Conservation (phyloP, 345 rosid species). For the Hibiscus mutabilis region DNA sequence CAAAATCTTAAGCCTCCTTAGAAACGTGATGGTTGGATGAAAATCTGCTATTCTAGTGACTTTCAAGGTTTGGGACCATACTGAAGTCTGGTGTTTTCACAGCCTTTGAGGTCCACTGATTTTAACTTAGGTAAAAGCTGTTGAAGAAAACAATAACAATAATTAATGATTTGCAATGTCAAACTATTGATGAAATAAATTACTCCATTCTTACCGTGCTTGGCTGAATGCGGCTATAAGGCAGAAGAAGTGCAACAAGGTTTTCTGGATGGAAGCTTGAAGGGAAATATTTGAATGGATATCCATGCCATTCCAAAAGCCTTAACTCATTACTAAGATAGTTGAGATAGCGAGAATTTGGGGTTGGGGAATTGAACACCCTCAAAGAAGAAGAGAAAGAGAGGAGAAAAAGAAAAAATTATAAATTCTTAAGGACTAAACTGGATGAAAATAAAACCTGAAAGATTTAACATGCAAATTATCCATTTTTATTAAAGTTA, state of each 20-base stretch:
- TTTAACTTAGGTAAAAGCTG: constrained; percentile 11
- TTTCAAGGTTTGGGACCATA: constrained; percentile 19
- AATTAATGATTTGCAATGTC: background rate
- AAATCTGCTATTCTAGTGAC: constrained; percentile 13
- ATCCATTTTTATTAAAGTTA: too few species aligned
- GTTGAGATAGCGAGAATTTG: background rate
- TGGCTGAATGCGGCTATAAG: constrained; percentile 23
- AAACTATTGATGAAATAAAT: background rate
- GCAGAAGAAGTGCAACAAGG: constrained; percentile 27
- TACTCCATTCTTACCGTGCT: too few species aligned
- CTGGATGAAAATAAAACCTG: too few species aligned
- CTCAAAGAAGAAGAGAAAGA: too few species aligned
- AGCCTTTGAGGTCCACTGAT: constrained; percentile 17
- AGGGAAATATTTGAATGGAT: constrained; percentile 18
- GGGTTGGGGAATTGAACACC: background rate
- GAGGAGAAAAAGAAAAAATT: too few species aligned
- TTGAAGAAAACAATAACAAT: background rate
- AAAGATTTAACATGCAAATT: too few species aligned
- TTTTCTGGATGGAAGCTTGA: constrained; percentile 18
- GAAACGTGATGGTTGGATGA: constrained; percentile 21
- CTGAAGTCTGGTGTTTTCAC: constrained; percentile 21
- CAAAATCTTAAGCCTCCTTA: constrained; percentile 18
- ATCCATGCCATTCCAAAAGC: constrained; percentile 31
- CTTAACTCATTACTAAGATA: constrained; percentile 23
- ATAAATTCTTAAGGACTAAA: too few species aligned